Percentiles rank a stretch among this genome's conserved stretches.
These are phyloP conservation scores for Claviceps quebecensis DNA, from an alignment of 2,329 filamentous ascomycete species.

Conservation along the genomic window DNA sequence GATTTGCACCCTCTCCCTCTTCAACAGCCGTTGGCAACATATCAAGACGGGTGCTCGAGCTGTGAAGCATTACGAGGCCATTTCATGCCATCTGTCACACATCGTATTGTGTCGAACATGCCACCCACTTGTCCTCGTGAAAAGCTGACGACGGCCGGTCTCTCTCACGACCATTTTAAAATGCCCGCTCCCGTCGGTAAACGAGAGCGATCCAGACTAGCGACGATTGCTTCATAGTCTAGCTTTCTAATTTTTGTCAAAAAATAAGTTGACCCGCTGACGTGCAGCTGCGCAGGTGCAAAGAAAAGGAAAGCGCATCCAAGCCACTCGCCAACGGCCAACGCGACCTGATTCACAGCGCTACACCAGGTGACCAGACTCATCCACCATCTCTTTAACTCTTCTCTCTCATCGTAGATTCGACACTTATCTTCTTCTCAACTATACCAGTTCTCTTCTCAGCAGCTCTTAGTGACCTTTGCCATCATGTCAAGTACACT, in stretches of 20 bases:
- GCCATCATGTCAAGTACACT: constrained; percentile 4
- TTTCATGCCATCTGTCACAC: not conserved
- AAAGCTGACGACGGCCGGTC: not conserved
- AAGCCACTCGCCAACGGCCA: too few relatives aligned
- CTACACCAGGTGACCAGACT: too few relatives aligned
- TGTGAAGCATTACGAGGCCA: not conserved
- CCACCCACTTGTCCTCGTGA: not conserved
- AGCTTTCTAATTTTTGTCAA: not conserved
- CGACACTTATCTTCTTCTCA: not conserved
- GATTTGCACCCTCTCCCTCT: too few relatives aligned
- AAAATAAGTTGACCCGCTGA: not conserved
- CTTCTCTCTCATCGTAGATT: not conserved
- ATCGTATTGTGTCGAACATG: not conserved
- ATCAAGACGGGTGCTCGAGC: not conserved
- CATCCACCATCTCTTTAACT: too few relatives aligned
- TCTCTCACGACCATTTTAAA: not conserved
- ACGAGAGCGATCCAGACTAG: constrained; percentile 22
- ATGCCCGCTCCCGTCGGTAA: not conserved
- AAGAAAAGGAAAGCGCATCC: not conserved
- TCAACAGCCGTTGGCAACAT: not conserved
- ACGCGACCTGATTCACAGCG: not conserved
- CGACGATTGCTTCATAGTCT: not conserved
- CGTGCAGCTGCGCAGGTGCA: not conserved
- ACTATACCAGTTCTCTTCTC: not conserved
- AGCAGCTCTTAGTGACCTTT: not conserved